Evolutionary conservation across 495 filamentous ascomycete genomes (phyloP).

Genomic region (Aspergillus conjunctus): DNA sequence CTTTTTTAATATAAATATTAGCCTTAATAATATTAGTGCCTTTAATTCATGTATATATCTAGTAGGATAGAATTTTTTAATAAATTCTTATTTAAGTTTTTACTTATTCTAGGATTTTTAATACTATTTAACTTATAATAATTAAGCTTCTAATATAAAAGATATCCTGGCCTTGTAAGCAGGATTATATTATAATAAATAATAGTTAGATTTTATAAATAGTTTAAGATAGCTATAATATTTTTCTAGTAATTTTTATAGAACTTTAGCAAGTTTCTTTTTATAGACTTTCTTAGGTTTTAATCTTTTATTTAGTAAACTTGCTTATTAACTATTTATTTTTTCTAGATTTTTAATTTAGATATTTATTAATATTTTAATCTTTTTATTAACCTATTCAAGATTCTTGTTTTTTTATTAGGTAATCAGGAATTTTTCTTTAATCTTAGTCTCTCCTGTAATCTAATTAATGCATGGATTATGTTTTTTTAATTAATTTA

Average conservation of each 20-base stretch:
- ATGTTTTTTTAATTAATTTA: too few relatives aligned
- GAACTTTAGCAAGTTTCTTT: too few relatives aligned
- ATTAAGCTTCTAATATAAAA: neutral
- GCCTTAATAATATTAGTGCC: neutral
- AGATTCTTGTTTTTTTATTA: neutral
- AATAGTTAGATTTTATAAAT: conserved; percentile 4
- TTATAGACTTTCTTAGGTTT: neutral
- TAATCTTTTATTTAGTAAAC: neutral
- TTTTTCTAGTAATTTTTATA: too few relatives aligned
- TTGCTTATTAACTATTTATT: too few relatives aligned
- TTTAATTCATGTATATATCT: conserved; percentile 1
- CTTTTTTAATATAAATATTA: neutral
- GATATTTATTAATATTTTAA: too few relatives aligned
- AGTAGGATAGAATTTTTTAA: neutral
- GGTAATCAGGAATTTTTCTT: neutral
- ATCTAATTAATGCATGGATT: too few relatives aligned
- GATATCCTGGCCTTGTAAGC: neutral
- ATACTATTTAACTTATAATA: neutral
- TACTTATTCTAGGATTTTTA: neutral
- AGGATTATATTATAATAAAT: neutral
- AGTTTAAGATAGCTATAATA: too few relatives aligned
- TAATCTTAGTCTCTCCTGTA: neutral
- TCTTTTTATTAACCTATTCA: too few relatives aligned
- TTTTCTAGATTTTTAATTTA: too few relatives aligned
- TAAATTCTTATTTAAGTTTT: neutral